phyloP scores from a whole-genome alignment of 2,329 filamentous ascomycete genomes.

The Ophiostoma sp. region DNA sequence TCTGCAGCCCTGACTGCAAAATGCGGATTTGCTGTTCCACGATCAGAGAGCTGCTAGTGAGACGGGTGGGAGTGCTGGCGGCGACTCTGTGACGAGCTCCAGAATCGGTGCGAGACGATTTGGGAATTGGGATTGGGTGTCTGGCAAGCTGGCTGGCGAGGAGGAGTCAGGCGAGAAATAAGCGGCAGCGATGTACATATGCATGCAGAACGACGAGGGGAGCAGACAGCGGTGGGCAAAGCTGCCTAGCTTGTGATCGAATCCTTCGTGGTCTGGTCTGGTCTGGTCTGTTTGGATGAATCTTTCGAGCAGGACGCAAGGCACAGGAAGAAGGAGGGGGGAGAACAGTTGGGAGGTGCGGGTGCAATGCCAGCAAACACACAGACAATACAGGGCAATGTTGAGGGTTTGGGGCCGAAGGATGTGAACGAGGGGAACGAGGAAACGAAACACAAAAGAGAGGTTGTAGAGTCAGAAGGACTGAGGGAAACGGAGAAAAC shows the following conservation, averaged over 20 bases:
- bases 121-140: background rate
- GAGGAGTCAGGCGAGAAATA: conserved; percentile 15
- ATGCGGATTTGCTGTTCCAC: conserved; percentile 6
- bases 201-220: background rate
- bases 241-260: conserved; percentile 18
- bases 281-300: background rate
- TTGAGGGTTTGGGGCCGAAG: background rate
- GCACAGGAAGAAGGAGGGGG: background rate
- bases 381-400: background rate
- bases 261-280: conserved; percentile 14
- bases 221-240: background rate
- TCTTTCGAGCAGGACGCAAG: background rate
- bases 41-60: background rate
- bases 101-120: conserved; percentile 18
- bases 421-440: background rate
- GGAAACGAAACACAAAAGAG: conserved; percentile 1
- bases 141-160: background rate
- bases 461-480: background rate
- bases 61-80: conserved; percentile 10
- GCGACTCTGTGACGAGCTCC: conserved; percentile 24
- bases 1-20: background rate
- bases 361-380: background rate
- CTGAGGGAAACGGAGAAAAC: background rate
- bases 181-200: conserved; percentile 20
- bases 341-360: background rate